Evolutionary conservation across 306 rosid species (phyloP), one percentile per base, ranked within the genome.

Genomic region (Sechiopsis laciniata): DNA sequence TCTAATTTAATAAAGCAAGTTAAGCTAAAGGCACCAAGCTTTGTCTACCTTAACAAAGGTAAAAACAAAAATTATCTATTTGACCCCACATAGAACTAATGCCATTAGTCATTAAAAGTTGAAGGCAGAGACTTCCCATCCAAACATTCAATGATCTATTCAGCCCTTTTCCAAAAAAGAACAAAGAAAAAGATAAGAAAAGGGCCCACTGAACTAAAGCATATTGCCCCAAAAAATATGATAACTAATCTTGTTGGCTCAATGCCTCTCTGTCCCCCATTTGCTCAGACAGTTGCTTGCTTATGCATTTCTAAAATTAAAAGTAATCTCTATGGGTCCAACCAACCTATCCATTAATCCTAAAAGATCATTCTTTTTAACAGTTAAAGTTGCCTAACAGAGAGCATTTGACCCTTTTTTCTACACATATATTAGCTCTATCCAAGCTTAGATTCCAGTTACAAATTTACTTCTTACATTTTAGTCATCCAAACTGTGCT

Each of bases 251-350:
- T 53, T 13, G 71, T 71, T 62, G 57, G 53, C 66, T 21, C 64
- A 60, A 77, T 68, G 72, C 65, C 55, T 26, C 77, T 61, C 78
- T 83, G 82, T 75, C 81, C 76, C 84, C 87, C 85, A 85, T 78
- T 81, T 58, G 16, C 55, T n/a, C 26, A 78, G 51, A 64, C 77
- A 56, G 64, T 67, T 79, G 59, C 62, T 29, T 24, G 73, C 72
- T 72, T 42, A 63, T 73, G 62, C 70, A 63, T 67, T 54, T 77
- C 42, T 58, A 16, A 22, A 21, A 17, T 65, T 29, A 22, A 63
- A 63, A 66, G 57, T 68, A 68, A 72, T 62, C 62, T 32, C 21
- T 14, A 40, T 20, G 71, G 81, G 80, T 55, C 83, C 81, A 48
- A 51, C 6, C 45, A 19, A 69, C 62, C 78, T 73, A 77, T 64